Conservation (phyloP, 139 green algal species). For the Micractinium sp. region DNA sequence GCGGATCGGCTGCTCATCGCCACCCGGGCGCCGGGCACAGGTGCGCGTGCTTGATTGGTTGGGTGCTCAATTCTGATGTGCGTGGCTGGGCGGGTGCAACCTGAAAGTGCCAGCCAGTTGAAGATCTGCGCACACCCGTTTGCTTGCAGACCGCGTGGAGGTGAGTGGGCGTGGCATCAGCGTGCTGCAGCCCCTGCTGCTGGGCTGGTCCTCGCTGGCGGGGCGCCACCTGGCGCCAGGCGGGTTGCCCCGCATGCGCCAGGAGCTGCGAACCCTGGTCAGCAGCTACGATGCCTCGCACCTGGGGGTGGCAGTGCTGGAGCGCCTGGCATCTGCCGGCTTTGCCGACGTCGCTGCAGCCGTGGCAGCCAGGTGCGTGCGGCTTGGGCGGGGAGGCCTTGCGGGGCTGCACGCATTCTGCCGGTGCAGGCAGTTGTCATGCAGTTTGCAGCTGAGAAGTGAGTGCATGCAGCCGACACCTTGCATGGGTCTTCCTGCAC, state of each 20-base stretch:
- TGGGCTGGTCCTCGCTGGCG: constrained; percentile 52
- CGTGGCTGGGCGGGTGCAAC: not conserved
- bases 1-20: constrained; percentile 60
- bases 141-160: constrained; percentile 31
- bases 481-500: too few relatives aligned
- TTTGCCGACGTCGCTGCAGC: constrained; percentile 49
- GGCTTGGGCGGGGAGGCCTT: not conserved
- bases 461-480: not conserved
- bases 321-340: constrained; percentile 39
- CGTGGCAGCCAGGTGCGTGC: constrained; percentile 31
- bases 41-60: not conserved
- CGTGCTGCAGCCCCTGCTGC: constrained; percentile 52
- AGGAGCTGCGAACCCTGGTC: constrained; percentile 48
- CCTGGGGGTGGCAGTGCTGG: constrained; percentile 35
- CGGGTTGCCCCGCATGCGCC: not conserved
- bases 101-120: not conserved
- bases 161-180: constrained; percentile 34
- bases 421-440: too few relatives aligned
- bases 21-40: not conserved
- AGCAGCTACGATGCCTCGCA: constrained; percentile 55
- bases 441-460: too few relatives aligned
- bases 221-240: constrained; percentile 45
- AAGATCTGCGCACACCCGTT: not conserved
- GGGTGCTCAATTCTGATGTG: not conserved
- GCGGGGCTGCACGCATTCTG: not conserved